Evolutionary conservation across 257 asterid genomes (phyloP), one percentile per base, ranked within the genome.

Genomic region (Primulina eburnea): DNA sequence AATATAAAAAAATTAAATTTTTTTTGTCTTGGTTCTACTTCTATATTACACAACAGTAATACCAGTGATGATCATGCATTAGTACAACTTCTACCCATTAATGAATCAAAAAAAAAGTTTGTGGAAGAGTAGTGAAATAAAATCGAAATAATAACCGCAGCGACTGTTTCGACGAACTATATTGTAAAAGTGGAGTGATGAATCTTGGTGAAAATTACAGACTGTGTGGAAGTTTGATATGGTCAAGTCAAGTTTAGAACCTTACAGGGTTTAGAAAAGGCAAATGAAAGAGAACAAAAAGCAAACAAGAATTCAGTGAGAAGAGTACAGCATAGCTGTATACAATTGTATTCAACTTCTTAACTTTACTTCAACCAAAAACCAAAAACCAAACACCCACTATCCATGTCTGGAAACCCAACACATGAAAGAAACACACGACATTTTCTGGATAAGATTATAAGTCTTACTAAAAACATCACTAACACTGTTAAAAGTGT

Each of bases 251-350:
- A 74, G 53, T 73, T 47, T 28, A 65, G 79, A 75, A 79, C 77
- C 75, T 75, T 61, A 65, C 59, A 60, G 79, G 47, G 52, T 30
- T 60, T 55, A 73, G 77, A 80, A 84, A 81, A 73, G 92, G 87
- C 90, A 87, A 81, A 87, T 78, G 88, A 81, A 87, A 75, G 78
- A 78, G 76, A 84, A 84, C 93, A 87, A 87, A 84, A 87, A 75
- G 79, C 34, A 60, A 75, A 76, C 69, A 69, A 62, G 74, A 81
- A 77, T 80, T 58, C 78, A 81, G 63, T 16, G 62, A 78, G 52
- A 79, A 77, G 67, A 83, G 71, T 88, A 81, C 90, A 79, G 75
- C 56, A 69, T 43, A 62, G 78, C 78, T 77, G 86, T 63, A 70
- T 34, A 71, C 75, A 77, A 73, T 29, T 75, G 73, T 71, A 73